Evolutionary conservation across 2,329 filamentous ascomycete genomes (phyloP).

Genomic region (Xylogone sp.): DNA sequence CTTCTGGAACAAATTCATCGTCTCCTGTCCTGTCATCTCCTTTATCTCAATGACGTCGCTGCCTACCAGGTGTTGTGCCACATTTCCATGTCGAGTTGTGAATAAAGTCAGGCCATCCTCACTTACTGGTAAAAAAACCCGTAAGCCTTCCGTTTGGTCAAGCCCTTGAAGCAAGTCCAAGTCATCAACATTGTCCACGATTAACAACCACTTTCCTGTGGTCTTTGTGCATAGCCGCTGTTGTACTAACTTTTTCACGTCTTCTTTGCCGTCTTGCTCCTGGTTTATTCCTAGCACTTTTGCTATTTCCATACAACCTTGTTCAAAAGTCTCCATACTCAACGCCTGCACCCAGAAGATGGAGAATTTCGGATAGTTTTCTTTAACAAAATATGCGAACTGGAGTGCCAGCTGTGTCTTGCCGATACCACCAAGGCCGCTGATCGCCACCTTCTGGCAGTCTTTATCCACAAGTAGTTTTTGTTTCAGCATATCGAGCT

Average conservation of each 20-base stretch:
- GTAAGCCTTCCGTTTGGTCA: constrained; percentile 3
- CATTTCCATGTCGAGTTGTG: constrained; percentile 7
- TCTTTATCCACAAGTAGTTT: constrained; percentile 8
- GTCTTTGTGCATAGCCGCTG: constrained; percentile 4
- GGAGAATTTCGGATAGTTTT: constrained; percentile 16
- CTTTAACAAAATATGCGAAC: constrained; percentile 18
- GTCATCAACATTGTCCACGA: constrained; percentile 1
- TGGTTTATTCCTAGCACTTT: constrained; percentile 4
- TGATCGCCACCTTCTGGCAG: constrained; percentile 12
- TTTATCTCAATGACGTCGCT: constrained; percentile 5
- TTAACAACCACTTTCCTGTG: constrained; percentile 8
- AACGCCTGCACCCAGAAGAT: constrained; percentile 22
- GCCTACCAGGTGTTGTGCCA: constrained; percentile 5
- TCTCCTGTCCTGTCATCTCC: constrained; percentile 8
- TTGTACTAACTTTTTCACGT: constrained; percentile 5
- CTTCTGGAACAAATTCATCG: constrained; percentile 4
- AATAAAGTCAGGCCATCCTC: constrained; percentile 6
- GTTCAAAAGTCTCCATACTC: constrained; percentile 8
- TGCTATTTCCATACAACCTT: constrained; percentile 6
- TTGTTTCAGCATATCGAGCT: constrained; percentile 7
- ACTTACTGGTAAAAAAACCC: constrained; percentile 5
- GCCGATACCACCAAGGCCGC: constrained; percentile 24
- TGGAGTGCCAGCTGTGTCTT: constrained; percentile 27
- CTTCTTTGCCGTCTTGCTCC: constrained; percentile 7
- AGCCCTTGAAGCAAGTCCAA: constrained; percentile 4